phyloP scores from a whole-genome alignment of 352 stramenopile genomes.

The Blastocystis sp. region DNA sequence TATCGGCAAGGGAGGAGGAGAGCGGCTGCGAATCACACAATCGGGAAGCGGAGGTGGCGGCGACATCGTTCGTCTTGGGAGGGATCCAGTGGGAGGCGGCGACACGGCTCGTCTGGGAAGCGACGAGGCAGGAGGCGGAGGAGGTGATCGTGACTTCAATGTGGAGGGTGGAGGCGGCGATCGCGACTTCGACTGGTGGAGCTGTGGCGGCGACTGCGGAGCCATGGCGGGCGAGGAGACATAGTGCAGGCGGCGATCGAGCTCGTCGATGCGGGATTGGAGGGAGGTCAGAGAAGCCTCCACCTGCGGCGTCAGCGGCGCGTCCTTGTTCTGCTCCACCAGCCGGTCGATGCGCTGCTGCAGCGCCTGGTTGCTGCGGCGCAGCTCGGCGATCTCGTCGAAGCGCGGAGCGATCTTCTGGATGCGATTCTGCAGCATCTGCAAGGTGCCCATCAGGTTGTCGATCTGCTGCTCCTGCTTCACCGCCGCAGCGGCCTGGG shows the following conservation, averaged over 20 bases:
- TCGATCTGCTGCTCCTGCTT: slow-evolving; percentile 25
- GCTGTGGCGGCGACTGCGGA: background rate
- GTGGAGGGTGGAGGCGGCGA: no score
- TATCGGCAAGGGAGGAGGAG: background rate
- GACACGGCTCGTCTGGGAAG: background rate
- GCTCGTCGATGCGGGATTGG: background rate
- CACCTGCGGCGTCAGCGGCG: background rate
- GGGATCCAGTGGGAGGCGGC: background rate
- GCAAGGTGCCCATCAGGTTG: background rate
- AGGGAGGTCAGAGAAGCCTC: background rate
- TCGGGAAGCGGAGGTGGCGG: background rate
- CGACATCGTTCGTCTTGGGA: background rate
- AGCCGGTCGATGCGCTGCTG: background rate
- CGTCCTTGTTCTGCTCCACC: background rate
- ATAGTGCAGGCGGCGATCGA: background rate
- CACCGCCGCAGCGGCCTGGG: background rate
- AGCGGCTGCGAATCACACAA: background rate
- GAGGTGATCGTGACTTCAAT: no score
- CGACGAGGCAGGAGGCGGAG: no score
- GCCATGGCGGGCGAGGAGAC: background rate
- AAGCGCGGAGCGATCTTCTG: slow-evolving; percentile 36
- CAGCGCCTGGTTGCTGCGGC: background rate
- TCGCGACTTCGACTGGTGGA: background rate
- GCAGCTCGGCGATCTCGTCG: slow-evolving; percentile 34
- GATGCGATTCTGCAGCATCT: slow-evolving; percentile 35